Base-by-base conservation (phyloP, 1,139 yeast genomes). In the Pneumocystis wakefieldiae region DNA sequence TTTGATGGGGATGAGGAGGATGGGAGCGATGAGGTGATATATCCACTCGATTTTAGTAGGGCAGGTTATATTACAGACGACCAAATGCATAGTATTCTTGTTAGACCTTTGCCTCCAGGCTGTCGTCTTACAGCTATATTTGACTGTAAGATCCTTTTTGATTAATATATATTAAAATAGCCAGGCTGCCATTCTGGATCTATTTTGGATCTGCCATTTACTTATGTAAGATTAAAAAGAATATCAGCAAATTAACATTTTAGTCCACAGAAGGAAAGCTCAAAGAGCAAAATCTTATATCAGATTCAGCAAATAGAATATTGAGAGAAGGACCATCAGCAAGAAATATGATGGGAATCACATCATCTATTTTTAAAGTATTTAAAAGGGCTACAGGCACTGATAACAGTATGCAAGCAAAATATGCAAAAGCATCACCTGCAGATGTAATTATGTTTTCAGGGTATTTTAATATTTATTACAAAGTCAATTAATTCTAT, bases 1-100 rank as follows among this genome's bases (percentile, higher is more conserved):
- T 72, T 77, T 62, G 87, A 87, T 71, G 96, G 96, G 29, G 97
- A 91, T 72, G 97, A 91, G 73, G 94, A 84, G 35, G 90, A 85
- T 71, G 97, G 97, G 0, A 81, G 75, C 69, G 97, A 91, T 73
- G 96, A 90, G 72, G 89, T 87, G 59, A 86, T 91, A 66, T 91
- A 90, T 71, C 97, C 97, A 0, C 83, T 91, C 53, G 97, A 91
- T 75, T 90, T 86, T 73, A 82, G 89, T 73, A 76, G 73, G 19
- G 79, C 79, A 3, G 62, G 57, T 19, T 86, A 84, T 65, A 82
- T 91, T 64, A 80, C 85, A 5, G 97, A 91, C 73, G 97, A 91
- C 74, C 81, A 82, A 42, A 81, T 91, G 81, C 96, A 91, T 73
- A 64, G 81, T 62, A 81, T 86, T 63, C 78, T 91, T 84, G 96